Conservation (phyloP, 371 early-diverging fungal species). For the Haplosporangium sp. region DNA sequence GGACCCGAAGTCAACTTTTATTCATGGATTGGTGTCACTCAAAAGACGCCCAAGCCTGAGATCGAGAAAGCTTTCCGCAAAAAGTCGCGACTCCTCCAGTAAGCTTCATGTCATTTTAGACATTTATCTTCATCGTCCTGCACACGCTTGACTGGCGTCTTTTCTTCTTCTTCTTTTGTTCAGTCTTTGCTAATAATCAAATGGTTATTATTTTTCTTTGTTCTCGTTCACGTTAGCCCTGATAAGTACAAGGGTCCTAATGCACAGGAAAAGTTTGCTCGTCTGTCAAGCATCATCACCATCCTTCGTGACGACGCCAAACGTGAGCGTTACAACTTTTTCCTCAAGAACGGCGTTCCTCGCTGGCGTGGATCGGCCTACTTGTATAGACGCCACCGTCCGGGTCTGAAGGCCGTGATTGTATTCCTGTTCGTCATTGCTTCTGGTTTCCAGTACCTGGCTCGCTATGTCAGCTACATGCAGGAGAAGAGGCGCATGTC, state of each 20-base stretch:
- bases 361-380: conserved; percentile 90
- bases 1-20: conserved; percentile 73
- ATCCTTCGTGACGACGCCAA: conserved; percentile 74
- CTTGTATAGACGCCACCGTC: conserved; percentile 80
- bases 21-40: conserved; percentile 67
- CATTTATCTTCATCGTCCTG: too few species aligned
- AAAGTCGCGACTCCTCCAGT: conserved; percentile 93
- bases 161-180: neutral
- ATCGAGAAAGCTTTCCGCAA: conserved; percentile 91
- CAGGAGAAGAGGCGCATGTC: conserved; percentile 71
- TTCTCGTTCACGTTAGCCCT: conserved; percentile 59
- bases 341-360: conserved; percentile 90
- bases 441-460: conserved; percentile 76
- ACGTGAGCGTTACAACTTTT: conserved; percentile 86
- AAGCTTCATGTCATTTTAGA: conserved; percentile 49
- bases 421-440: conserved; percentile 65
- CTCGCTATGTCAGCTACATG: conserved; percentile 68
- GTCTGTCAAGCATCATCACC: conserved; percentile 72
- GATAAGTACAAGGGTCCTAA: conserved; percentile 75
- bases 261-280: conserved; percentile 73
- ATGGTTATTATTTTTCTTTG: neutral
- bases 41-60: conserved; percentile 76
- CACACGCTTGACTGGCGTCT: too few species aligned
- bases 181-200: neutral
- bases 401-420: conserved; percentile 76